phyloP scores from a whole-genome alignment of 257 asterid species.

The Jacaranda copaia region DNA sequence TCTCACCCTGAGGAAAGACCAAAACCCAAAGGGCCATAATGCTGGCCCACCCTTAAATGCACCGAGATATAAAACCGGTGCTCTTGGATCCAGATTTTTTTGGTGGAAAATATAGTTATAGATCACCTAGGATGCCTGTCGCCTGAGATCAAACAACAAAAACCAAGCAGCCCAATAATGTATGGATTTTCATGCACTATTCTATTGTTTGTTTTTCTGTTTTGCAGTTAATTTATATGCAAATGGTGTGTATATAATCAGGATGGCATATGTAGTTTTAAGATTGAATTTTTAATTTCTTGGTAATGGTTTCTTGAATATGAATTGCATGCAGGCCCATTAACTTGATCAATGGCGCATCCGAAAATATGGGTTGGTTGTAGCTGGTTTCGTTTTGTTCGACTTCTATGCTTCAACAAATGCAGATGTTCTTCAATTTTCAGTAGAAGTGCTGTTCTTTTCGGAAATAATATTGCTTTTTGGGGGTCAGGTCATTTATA shows the following conservation, averaged over 20 bases:
- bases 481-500: background rate
- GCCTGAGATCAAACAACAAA: too few relatives aligned
- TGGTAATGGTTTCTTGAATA: background rate
- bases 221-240: too few relatives aligned
- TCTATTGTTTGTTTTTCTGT: background rate
- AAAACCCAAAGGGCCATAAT: too few relatives aligned
- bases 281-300: background rate
- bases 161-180: too few relatives aligned
- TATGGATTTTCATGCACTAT: background rate
- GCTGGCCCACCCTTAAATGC: too few relatives aligned
- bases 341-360: background rate
- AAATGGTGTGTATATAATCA: too few relatives aligned
- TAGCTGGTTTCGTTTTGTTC: background rate
- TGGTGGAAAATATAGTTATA: too few relatives aligned
- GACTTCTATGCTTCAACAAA: too few relatives aligned
- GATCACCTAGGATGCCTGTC: too few relatives aligned
- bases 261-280: background rate
- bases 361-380: background rate
- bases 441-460: background rate
- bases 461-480: background rate
- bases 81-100: too few relatives aligned
- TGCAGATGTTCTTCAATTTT: background rate
- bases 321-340: slow-evolving; percentile 11
- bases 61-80: too few relatives aligned
- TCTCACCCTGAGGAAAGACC: too few relatives aligned